Evolutionary conservation across 345 rosid species (phyloP), one percentile per base, ranked within the genome.

Genomic region (Carallia pectinifolia): DNA sequence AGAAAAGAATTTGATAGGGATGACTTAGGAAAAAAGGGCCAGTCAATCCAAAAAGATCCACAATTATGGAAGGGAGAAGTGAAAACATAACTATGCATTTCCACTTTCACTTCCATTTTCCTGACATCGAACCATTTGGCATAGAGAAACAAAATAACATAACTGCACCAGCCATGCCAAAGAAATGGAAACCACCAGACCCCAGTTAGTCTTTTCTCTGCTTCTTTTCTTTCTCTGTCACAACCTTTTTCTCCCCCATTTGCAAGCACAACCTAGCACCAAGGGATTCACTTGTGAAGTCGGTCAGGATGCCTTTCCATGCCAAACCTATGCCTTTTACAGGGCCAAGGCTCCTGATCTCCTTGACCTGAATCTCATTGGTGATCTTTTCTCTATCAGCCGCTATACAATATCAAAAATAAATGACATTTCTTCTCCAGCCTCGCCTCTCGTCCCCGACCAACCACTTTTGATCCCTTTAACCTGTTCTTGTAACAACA

Each of bases 391-490:
- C 75, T 74, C 80, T 5, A 78, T 81, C 62, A 87, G 91, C 77
- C 80, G 88, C 53, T 80, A 59, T 36, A 83, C 78, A 91, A 82
- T 89, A 48, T 74, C 91, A 16, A 74, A 82, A 3, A 86, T 90
- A 5, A 85, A 87, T 70, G 85, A 87, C 77, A 82, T 89, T 64
- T 82, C 94, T 23, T 73, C 82, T 68, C 79, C 86, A 3, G 40
- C 89, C 8, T 64, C 88, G 5, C 71, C 89, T 29, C 86, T 89
- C 9, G 31, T 71, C 61, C 72, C 80, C 10, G 31, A 61, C 52
- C 89, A 89, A 76, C 78, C 84, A 16, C 87, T 89, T 39, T 71
- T 89, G 58, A 76, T 89, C 60, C 94, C 91, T 16, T 64, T 89
- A 38, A 74, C 84, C 0, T 89, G 94, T 70, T 80, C 85, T 65